Evolutionary conservation across 2,329 filamentous ascomycete genomes (phyloP).

Genomic region (Fusarium subtropicale): DNA sequence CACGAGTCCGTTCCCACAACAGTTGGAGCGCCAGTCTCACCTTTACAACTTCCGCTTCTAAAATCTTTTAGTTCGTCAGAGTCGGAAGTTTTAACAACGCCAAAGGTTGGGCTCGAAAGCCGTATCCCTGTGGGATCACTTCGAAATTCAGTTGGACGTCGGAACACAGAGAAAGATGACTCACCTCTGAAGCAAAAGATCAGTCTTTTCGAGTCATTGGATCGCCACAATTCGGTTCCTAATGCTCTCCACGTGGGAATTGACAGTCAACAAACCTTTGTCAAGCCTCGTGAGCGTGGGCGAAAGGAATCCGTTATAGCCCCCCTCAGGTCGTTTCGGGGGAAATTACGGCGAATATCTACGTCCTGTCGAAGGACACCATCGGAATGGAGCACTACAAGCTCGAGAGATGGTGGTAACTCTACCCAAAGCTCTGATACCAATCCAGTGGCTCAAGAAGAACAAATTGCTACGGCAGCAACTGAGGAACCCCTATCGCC

Average conservation of each 20-base stretch:
- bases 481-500: conserved; percentile 7
- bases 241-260: neutral
- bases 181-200: conserved; percentile 49
- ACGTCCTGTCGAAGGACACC: conserved; percentile 34
- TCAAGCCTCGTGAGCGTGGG: neutral
- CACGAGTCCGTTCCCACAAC: conserved; percentile 9
- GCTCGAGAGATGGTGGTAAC: neutral
- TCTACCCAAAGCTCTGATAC: neutral
- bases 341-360: conserved; percentile 37
- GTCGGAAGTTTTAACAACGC: neutral
- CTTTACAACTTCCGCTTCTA: conserved; percentile 8
- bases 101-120: conserved; percentile 11
- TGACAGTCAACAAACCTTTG: neutral
- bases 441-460: neutral
- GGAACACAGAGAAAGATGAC: conserved; percentile 12
- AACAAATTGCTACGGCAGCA: neutral
- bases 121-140: neutral
- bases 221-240: neutral
- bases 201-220: conserved; percentile 48
- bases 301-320: conserved; percentile 1
- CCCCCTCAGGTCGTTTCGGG: conserved; percentile 17
- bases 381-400: conserved; percentile 38
- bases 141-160: conserved; percentile 1
- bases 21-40: neutral
- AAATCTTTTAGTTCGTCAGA: conserved; percentile 20